phyloP scores from a whole-genome alignment of 2,329 filamentous ascomycete species.

The Nakataea oryzae region DNA sequence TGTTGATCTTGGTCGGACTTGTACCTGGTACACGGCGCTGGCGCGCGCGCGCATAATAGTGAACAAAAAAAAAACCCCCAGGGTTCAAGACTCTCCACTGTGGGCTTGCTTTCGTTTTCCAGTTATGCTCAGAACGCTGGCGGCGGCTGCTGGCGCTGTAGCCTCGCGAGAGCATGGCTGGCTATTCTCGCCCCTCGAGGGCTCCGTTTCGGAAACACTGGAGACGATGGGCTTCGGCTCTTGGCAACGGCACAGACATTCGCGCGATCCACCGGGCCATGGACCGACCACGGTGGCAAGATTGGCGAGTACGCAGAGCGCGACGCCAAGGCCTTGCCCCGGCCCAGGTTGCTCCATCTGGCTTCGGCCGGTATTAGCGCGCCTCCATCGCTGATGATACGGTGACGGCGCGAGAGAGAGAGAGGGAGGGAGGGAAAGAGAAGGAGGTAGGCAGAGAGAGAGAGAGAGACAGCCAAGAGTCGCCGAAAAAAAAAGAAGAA shows the following conservation, averaged over 20 bases:
- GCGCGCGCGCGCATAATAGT: neutral
- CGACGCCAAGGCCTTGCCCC: too few relatives aligned
- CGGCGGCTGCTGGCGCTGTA: neutral
- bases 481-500: neutral
- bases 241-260: neutral
- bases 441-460: neutral
- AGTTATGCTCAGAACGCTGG: neutral
- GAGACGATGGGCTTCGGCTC: neutral
- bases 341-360: neutral
- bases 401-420: neutral
- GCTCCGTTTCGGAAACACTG: neutral
- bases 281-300: neutral
- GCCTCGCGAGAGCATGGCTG: neutral
- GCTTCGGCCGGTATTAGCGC: neutral
- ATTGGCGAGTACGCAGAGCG: neutral
- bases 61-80: neutral
- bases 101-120: neutral
- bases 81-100: neutral
- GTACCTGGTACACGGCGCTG: neutral
- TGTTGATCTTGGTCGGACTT: neutral
- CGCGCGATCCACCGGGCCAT: neutral
- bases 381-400: neutral
- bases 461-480: neutral
- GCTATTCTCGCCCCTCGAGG: neutral
- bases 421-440: neutral